Evolutionary conservation across 805 yeast genomes (phyloP), one percentile per base, ranked within the genome.

Genomic region (Torulaspora gathmanii): DNA sequence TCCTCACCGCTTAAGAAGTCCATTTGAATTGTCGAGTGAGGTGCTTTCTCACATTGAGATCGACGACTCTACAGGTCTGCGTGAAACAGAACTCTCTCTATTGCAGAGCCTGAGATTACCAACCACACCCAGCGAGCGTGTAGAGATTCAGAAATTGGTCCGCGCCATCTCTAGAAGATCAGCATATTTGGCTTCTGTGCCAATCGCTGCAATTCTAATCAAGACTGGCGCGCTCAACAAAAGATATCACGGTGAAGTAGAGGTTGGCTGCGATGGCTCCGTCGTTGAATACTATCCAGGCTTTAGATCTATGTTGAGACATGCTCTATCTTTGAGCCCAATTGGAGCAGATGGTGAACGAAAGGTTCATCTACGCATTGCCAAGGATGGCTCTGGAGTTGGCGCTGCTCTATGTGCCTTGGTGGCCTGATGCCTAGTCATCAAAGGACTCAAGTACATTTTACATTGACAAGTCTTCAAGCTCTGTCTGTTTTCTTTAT

Each of bases 401-500:
- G 99, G 99, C 53, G 98, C 97, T 37, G 98, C 98, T 2, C 72
- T 91, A 50, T 87, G 96, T 70, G 97, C 96, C 7, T 61, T 71
- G 33, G 70, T 65, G 13, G 70, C 71, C 12, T 58, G 42, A 29
- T n/a, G 12, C 13, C 10, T 10, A 19, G 13, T 12, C 12, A 16
- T 20, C 7, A 8, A 9, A 15, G 8, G 17, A 38, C n/a, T 20
- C 5, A 16, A 31, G 19, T 11, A 31, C n/a, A n/a, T 34, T 16
- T 4, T 4, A 4, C 2, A 8, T 6, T 17, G 20, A 34, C 17
- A 19, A 7, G 10, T 6, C 16, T 17, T 10, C 26, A 17, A 23
- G n/a, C n/a, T 33, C 37, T 15, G 11, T 22, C 17, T 19, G 37
- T 2, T 17, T 17, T 17, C 15, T 4, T 8, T 13, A 30, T 17